Percentiles rank a stretch among this genome's conserved stretches.
These are phyloP conservation scores for Colletotrichum sp. DNA, from an alignment of 2,329 filamentous ascomycete species.

Conservation along the genomic window DNA sequence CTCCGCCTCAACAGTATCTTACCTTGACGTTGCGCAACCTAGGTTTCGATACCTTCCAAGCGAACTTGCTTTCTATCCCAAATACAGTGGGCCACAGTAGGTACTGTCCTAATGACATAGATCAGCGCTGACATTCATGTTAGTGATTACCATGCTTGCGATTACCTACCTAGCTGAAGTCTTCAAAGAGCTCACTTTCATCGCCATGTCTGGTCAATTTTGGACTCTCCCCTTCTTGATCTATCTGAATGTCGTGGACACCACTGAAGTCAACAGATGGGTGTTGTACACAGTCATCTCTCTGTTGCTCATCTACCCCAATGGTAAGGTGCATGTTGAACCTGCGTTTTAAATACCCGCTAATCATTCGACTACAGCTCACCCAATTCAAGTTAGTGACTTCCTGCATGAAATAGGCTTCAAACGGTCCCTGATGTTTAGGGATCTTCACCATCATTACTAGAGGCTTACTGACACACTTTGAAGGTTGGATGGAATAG, in stretches of 20 bases:
- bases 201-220: slow-evolving; percentile 53
- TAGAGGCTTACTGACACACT: not conserved
- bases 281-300: slow-evolving; percentile 38
- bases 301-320: slow-evolving; percentile 37
- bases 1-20: slow-evolving; percentile 57
- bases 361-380: slow-evolving; percentile 33
- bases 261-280: slow-evolving; percentile 33
- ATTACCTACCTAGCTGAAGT: slow-evolving; percentile 50
- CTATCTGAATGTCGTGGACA: slow-evolving; percentile 43
- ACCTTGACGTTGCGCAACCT: slow-evolving; percentile 62
- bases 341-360: not conserved
- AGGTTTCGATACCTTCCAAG: slow-evolving; percentile 64
- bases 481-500: slow-evolving; percentile 46
- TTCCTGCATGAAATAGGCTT: accelerated
- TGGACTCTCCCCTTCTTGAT: slow-evolving; percentile 67
- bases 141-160: slow-evolving; percentile 45
- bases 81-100: slow-evolving; percentile 39
- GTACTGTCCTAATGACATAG: not conserved
- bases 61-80: slow-evolving; percentile 69
- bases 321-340: slow-evolving; percentile 23
- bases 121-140: slow-evolving; percentile 23
- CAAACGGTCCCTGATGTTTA: accelerated
- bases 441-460: no score
- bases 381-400: slow-evolving; percentile 42
- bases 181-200: slow-evolving; percentile 53